Base-by-base conservation (phyloP, 164 flowering plant species). In the Vitis rotundifolia region DNA sequence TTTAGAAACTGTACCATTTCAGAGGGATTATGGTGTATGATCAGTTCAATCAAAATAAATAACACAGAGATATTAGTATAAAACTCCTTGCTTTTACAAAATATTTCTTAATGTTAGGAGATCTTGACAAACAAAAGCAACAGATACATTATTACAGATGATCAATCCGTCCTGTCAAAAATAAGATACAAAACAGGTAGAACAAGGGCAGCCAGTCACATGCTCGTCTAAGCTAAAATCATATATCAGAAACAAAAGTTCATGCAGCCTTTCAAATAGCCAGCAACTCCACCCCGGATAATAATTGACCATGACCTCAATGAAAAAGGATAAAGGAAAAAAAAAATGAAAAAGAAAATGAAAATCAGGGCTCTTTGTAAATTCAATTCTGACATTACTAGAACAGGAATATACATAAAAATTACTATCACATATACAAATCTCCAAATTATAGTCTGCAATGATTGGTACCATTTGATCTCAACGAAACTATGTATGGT, bases 1-100 rank as follows among this genome's bases (percentile, higher is more conserved):
- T 19, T 63, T 51, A 70, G 58, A 59, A 51, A 70, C 71, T 54
- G 51, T 28, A 68, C 16, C 2, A 64, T 31, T 11, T 1, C 47
- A 37, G 11, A 15, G 61, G 26, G 29, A 15, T 49, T 29, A 18
- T 37, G 22, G 10, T 47, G 37, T 14, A 56, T n/a, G 54, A 66
- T 66, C 11, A 28, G 49, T 31, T 11, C 13, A 9, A 61, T 15
- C 8, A 1, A 57, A 37, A 54, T 56, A 11, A 37, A 37, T 37
- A 3, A 37, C 44, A 53, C n/a, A 53, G n/a, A 52, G 55, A 53
- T 3, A 53, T 13, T 53, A 13, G n/a, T 13, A n/a, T 53, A 13
- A 11, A 18, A 26, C 14, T 9, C 12, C 44, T 11, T 11, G 18
- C 10, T 14, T 37, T 37, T 37, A 9, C 49, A 61, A 31, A 61